A percentile compares a stretch with the other conserved stretches of the same genome.
Conservation (phyloP, 768 basidiomycete genomes). For the Mycena crocata region DNA sequence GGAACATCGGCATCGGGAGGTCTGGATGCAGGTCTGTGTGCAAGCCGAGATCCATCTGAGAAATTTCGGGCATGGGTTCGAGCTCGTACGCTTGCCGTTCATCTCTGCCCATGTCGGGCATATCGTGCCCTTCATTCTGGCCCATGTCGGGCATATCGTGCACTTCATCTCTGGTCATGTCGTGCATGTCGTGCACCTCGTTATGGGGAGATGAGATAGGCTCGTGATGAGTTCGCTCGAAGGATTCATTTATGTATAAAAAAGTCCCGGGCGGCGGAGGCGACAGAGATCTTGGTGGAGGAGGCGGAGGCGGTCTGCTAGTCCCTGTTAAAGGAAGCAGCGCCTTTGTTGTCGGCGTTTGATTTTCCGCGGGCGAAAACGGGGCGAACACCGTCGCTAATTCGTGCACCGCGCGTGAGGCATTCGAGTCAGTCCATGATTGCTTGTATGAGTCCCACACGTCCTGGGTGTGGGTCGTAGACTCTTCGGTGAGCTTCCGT, state of each 20-base stretch:
- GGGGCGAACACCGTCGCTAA: conserved; percentile 41
- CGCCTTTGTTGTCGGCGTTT: conserved; percentile 33
- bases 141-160: too few relatives aligned
- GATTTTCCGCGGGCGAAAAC: conserved; percentile 38
- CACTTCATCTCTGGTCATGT: too few relatives aligned
- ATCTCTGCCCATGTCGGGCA: not conserved
- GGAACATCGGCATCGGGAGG: conserved; percentile 19
- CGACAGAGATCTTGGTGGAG: conserved; percentile 13
- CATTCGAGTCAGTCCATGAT: conserved; percentile 37
- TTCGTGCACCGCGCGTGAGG: conserved; percentile 38
- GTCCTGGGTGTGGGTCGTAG: conserved; percentile 42
- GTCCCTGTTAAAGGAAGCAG: conserved; percentile 36
- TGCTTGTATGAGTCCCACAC: conserved; percentile 44
- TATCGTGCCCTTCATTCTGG: too few relatives aligned
- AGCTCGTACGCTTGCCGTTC: not conserved
- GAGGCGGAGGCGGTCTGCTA: not conserved
- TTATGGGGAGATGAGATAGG: too few relatives aligned
- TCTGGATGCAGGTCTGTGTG: not conserved
- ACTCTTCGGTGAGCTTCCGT: conserved; percentile 31
- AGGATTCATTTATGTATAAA: conserved; percentile 29
- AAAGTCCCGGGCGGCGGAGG: conserved; percentile 20
- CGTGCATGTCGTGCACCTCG: too few relatives aligned
- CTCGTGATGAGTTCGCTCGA: conserved; percentile 24
- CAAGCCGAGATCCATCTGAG: not conserved
- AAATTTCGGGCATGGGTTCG: not conserved